A percentile compares a stretch with the other conserved stretches of the same genome.
Conservation (phyloP, 352 stramenopile genomes). For the Pythium rhizo-oryzae region DNA sequence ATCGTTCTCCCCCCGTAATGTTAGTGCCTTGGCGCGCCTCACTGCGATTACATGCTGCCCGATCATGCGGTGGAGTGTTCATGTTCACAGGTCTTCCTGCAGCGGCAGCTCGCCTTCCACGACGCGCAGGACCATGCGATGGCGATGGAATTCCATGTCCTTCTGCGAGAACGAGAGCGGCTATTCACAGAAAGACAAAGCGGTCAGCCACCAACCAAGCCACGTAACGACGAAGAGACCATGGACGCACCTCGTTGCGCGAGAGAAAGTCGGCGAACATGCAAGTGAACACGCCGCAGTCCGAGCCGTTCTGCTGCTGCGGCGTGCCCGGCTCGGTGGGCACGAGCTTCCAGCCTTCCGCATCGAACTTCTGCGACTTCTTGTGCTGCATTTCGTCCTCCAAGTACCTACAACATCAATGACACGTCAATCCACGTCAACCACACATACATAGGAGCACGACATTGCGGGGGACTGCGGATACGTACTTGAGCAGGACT, state of each 20-base stretch:
- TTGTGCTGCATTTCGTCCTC: constrained; percentile 87
- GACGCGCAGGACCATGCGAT: constrained; percentile 82
- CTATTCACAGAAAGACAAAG: constrained; percentile 30
- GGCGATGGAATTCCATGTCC: constrained; percentile 83
- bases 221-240: background rate
- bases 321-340: constrained; percentile 59
- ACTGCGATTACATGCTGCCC: too few species aligned
- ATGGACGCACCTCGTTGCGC: constrained; percentile 51
- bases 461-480: background rate
- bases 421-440: background rate
- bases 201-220: background rate
- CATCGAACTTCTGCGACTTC: constrained; percentile 70
- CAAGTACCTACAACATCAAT: constrained; percentile 62
- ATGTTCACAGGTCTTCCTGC: constrained; percentile 62
- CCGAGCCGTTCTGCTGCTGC: constrained; percentile 80
- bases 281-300: constrained; percentile 88
- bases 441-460: background rate
- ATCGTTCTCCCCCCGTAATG: too few species aligned
- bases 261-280: constrained; percentile 86
- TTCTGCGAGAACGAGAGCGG: constrained; percentile 71
- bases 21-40: too few species aligned
- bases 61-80: background rate
- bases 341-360: constrained; percentile 69
- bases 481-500: constrained; percentile 56
- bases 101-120: constrained; percentile 63